Percentiles rank a stretch among this genome's conserved stretches.
phyloP scores from a whole-genome alignment of 1,284 basidiomycete genomes.

The Austropuccinia psidii region DNA sequence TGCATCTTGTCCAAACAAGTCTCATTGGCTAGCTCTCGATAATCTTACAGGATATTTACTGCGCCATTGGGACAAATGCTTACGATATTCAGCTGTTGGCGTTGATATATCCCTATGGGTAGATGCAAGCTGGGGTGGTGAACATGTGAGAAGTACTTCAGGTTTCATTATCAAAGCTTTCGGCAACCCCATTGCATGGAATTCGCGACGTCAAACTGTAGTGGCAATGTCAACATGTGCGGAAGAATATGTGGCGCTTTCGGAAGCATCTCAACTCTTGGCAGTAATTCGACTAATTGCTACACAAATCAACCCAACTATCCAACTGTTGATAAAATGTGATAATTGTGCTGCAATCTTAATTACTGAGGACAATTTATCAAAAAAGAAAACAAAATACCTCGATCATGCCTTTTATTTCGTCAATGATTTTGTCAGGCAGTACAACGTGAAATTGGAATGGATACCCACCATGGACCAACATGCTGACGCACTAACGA shows the following conservation, averaged over 20 bases:
- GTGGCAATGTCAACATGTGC: background rate
- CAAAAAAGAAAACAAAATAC: background rate
- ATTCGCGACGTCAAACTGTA: background rate
- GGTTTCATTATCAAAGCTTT: background rate
- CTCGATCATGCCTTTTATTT: too few relatives aligned
- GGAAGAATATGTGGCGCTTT: background rate
- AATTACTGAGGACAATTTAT: background rate
- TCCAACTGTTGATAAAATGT: background rate
- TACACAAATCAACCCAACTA: background rate
- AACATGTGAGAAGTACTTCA: background rate
- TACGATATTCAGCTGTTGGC: too few relatives aligned
- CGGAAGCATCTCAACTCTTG: background rate
- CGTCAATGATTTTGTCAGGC: background rate
- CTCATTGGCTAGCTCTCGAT: background rate
- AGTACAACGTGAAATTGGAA: background rate
- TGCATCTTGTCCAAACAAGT: background rate
- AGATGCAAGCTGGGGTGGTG: background rate
- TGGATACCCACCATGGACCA: background rate
- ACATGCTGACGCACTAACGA: background rate
- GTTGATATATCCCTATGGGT: background rate
- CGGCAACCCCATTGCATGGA: background rate
- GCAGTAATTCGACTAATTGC: background rate
- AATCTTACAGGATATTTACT: background rate
- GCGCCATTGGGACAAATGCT: too few relatives aligned
- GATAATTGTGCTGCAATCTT: background rate